phyloP scores from a whole-genome alignment of 2,329 filamentous ascomycete genomes.

The Cladophialophora carrionii region DNA sequence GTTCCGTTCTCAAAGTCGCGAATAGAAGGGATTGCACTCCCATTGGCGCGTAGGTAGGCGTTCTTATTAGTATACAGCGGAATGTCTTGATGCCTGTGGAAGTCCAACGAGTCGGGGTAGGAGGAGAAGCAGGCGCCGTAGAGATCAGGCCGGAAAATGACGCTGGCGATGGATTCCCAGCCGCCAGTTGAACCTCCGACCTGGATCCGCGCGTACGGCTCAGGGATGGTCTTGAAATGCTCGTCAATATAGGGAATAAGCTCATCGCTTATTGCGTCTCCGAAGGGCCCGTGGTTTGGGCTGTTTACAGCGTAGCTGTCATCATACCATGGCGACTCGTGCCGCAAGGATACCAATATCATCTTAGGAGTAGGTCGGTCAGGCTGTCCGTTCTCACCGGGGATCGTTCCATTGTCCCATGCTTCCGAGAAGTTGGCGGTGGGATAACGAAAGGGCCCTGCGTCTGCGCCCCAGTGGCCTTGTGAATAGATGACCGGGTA shows the following conservation, averaged over 20 bases:
- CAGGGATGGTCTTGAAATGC: conserved; percentile 24
- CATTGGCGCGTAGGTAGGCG: conserved; percentile 19
- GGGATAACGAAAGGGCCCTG: conserved; percentile 21
- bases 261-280: conserved; percentile 19
- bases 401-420: conserved; percentile 23
- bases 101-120: conserved; percentile 25
- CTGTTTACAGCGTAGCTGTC: neutral
- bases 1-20: conserved; percentile 24
- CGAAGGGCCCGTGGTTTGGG: neutral
- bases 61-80: conserved; percentile 22
- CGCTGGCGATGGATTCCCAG: conserved; percentile 20
- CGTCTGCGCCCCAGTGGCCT: conserved; percentile 23
- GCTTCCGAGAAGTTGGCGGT: conserved; percentile 22
- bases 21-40: conserved; percentile 23
- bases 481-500: conserved; percentile 29
- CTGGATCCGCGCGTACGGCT: conserved; percentile 27
- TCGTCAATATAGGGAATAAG: conserved; percentile 25
- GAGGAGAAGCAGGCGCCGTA: conserved; percentile 26
- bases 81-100: conserved; percentile 28
- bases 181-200: conserved; percentile 26
- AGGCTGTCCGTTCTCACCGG: conserved; percentile 7
- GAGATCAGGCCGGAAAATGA: conserved; percentile 27
- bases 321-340: neutral
- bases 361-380: conserved; percentile 15
- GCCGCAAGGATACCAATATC: neutral